Evolutionary conservation across 2,329 filamentous ascomycete species (phyloP).

Genomic region (Amauroascus verrucosus): DNA sequence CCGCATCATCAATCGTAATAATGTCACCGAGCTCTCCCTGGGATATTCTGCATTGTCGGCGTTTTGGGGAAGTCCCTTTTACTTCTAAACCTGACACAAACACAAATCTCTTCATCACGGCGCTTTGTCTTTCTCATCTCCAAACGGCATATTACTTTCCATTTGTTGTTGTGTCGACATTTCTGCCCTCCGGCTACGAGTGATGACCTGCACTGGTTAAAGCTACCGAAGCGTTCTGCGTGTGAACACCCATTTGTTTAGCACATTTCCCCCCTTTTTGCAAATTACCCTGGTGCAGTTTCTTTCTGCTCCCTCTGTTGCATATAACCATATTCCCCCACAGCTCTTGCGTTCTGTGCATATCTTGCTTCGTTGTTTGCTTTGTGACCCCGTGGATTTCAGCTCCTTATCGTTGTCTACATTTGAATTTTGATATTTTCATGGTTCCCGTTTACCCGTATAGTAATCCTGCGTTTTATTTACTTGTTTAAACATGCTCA

Average conservation of each 20-base stretch:
- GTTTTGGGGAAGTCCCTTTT: neutral
- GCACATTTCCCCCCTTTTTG: neutral
- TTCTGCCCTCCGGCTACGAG: constrained; percentile 11
- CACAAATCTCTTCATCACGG: neutral
- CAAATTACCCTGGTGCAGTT: neutral
- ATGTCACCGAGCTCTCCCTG: constrained; percentile 2
- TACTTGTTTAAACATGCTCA: neutral
- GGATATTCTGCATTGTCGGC: constrained; percentile 11
- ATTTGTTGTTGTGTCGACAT: constrained; percentile 1
- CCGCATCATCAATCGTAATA: neutral
- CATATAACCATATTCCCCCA: neutral
- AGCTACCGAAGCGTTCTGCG: constrained; percentile 7
- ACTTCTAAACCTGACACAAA: neutral
- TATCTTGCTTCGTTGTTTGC: neutral
- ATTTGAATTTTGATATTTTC: neutral
- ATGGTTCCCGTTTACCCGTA: neutral
- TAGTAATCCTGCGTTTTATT: neutral
- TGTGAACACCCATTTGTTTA: neutral
- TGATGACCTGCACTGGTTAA: constrained; percentile 14
- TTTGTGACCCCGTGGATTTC: neutral
- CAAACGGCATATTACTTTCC: constrained; percentile 3
- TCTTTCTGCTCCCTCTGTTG: neutral
- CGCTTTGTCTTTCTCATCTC: constrained; percentile 1
- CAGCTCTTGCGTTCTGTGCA: neutral
- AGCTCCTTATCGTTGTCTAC: neutral